Percentiles rank a stretch among this genome's conserved stretches.
phyloP scores from a whole-genome alignment of 148 eudicot species.

The Amaranthus cruentus region DNA sequence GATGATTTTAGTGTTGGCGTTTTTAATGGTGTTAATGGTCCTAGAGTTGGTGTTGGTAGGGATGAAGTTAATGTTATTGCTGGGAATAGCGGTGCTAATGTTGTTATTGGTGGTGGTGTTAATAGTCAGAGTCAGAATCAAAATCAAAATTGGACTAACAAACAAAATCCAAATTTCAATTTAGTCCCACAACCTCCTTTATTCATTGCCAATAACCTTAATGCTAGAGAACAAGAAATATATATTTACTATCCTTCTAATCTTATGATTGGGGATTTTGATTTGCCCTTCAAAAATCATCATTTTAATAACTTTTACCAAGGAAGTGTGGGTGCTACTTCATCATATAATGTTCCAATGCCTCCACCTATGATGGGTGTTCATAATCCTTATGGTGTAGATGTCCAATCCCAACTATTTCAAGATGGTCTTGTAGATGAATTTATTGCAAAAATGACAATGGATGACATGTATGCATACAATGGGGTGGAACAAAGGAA shows the following conservation, averaged over 20 bases:
- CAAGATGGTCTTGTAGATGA: slow-evolving; percentile 3
- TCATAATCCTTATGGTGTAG: not conserved
- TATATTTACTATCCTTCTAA: not conserved
- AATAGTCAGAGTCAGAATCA: too few species aligned
- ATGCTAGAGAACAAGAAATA: not conserved
- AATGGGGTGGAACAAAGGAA: not conserved
- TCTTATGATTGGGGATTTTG: slow-evolving; percentile 16
- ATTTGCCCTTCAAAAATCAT: not conserved
- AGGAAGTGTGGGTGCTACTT: not conserved
- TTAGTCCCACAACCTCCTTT: not conserved
- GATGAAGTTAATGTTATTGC: too few species aligned
- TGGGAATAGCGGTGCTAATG: not conserved
- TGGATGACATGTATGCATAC: not conserved
- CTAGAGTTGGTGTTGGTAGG: too few species aligned
- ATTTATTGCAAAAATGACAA: not conserved
- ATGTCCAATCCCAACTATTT: not conserved
- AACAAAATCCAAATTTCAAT: too few species aligned
- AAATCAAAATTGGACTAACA: too few species aligned
- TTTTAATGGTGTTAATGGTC: too few species aligned
- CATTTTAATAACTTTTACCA: not conserved
- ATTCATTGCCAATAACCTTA: not conserved
- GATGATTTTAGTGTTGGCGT: too few species aligned
- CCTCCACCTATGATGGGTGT: not conserved
- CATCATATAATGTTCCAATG: slow-evolving; percentile 2
- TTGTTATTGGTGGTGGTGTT: not conserved